These are phyloP conservation scores for Microsporum ferrugineum DNA, from an alignment of 2,329 filamentous ascomycete genomes.

Conservation along the genomic window DNA sequence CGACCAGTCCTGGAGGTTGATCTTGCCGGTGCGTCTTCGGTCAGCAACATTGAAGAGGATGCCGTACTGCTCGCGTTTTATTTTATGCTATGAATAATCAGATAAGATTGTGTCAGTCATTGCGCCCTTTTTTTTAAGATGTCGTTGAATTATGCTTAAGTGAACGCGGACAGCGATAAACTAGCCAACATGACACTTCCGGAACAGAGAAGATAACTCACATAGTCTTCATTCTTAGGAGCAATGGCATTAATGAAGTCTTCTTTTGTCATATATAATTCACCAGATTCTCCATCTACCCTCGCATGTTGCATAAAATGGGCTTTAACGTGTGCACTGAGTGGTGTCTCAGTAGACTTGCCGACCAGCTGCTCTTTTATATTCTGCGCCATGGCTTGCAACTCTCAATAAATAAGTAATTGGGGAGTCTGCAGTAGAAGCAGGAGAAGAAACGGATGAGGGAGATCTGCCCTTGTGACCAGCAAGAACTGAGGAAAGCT, in stretches of 20 bases:
- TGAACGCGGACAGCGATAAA: neutral
- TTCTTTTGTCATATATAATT: conserved; percentile 69
- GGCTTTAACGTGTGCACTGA: conserved; percentile 63
- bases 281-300: conserved; percentile 63
- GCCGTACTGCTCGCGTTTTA: conserved; percentile 87
- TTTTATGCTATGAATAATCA: conserved; percentile 64
- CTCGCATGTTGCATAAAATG: conserved; percentile 66
- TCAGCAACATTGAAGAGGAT: conserved; percentile 91
- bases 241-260: conserved; percentile 87
- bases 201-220: conserved; percentile 42
- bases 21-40: conserved; percentile 57
- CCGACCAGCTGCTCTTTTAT: conserved; percentile 75
- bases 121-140: neutral
- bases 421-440: neutral
- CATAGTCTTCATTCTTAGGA: conserved; percentile 78
- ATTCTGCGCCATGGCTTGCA: conserved; percentile 35
- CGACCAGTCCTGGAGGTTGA: conserved; percentile 76
- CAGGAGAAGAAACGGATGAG: neutral
- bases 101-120: conserved; percentile 7
- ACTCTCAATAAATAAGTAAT: neutral
- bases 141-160: neutral
- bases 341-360: conserved; percentile 41
- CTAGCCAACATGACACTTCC: neutral
- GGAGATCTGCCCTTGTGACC: neutral
- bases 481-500: neutral